Evolutionary conservation across 768 basidiomycete species (phyloP).

Genomic region (Suillus decipiens): DNA sequence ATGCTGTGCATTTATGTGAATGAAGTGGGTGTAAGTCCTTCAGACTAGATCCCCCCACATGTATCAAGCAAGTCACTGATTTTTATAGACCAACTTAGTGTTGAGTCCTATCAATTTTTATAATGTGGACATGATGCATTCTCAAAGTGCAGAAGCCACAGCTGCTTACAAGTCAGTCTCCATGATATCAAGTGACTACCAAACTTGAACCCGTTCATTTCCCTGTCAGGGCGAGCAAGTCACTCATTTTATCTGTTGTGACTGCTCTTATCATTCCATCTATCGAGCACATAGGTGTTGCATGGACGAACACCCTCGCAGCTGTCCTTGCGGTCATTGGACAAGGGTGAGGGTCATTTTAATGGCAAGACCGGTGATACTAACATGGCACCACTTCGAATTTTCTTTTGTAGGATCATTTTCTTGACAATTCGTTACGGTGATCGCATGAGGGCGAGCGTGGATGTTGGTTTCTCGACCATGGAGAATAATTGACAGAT

Average conservation of each 20-base stretch:
- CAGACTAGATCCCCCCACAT: too few species aligned
- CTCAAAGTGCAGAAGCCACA: slow-evolving; percentile 62
- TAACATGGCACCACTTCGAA: not conserved
- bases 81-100: too few species aligned
- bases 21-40: too few species aligned
- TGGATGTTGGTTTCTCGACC: too few species aligned
- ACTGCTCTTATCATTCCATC: slow-evolving; percentile 52
- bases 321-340: too few species aligned
- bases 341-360: not conserved
- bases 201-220: not conserved
- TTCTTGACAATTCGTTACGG: slow-evolving; percentile 30
- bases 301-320: slow-evolving; percentile 37
- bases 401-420: slow-evolving; percentile 38
- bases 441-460: too few species aligned
- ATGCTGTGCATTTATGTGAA: not conserved
- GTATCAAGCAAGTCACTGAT: too few species aligned
- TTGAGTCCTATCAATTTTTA: too few species aligned
- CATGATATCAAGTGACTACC: not conserved
- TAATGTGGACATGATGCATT: slow-evolving; percentile 37
- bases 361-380: slow-evolving; percentile 2
- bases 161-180: slow-evolving; percentile 54
- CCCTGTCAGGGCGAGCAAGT: slow-evolving; percentile 46
- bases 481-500: too few species aligned
- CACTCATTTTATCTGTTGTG: slow-evolving; percentile 43
- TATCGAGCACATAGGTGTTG: slow-evolving; percentile 49